These are phyloP conservation scores for Phascolomyces articulosus DNA, from an alignment of 371 early-diverging fungal species.

Conservation along the genomic window DNA sequence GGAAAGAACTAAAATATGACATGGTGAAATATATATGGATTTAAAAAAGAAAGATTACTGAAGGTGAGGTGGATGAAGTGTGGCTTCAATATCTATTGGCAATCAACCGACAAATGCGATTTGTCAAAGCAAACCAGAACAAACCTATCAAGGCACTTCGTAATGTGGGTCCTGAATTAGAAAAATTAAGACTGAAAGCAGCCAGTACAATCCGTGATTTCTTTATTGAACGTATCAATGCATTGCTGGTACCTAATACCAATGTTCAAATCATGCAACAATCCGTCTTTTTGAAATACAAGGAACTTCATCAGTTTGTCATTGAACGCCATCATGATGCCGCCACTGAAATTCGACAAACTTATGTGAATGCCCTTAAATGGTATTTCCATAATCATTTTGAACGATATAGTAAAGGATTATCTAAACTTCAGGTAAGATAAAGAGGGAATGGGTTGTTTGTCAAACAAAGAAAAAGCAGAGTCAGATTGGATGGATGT, in stretches of 20 bases:
- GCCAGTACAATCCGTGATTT: slow-evolving; percentile 35
- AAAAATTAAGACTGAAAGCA: slow-evolving; percentile 53
- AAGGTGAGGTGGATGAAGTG: slow-evolving; percentile 86
- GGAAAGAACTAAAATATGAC: too few species aligned
- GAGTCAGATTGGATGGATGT: too few species aligned
- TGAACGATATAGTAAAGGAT: slow-evolving; percentile 79
- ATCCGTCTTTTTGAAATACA: slow-evolving; percentile 85
- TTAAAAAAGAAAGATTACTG: slow-evolving; percentile 71
- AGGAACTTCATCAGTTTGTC: slow-evolving; percentile 85
- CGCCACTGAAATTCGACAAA: slow-evolving; percentile 83
- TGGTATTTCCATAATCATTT: slow-evolving; percentile 89
- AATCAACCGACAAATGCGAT: slow-evolving; percentile 84
- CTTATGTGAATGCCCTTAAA: slow-evolving; percentile 80
- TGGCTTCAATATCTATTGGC: slow-evolving; percentile 81
- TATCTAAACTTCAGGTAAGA: slow-evolving; percentile 74
- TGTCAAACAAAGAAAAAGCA: too few species aligned
- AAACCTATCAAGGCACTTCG: slow-evolving; percentile 72
- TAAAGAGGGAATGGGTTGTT: too few species aligned
- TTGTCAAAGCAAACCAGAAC: slow-evolving; percentile 66
- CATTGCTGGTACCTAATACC: slow-evolving; percentile 83
- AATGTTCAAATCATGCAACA: slow-evolving; percentile 93
- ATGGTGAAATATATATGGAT: too few species aligned
- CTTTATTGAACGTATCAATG: slow-evolving; percentile 80
- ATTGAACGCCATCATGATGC: slow-evolving; percentile 88
- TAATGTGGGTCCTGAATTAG: slow-evolving; percentile 90